Percentiles rank a stretch among this genome's conserved stretches.
phyloP scores from a whole-genome alignment of 768 basidiomycete species.

The Pholiota conissans region DNA sequence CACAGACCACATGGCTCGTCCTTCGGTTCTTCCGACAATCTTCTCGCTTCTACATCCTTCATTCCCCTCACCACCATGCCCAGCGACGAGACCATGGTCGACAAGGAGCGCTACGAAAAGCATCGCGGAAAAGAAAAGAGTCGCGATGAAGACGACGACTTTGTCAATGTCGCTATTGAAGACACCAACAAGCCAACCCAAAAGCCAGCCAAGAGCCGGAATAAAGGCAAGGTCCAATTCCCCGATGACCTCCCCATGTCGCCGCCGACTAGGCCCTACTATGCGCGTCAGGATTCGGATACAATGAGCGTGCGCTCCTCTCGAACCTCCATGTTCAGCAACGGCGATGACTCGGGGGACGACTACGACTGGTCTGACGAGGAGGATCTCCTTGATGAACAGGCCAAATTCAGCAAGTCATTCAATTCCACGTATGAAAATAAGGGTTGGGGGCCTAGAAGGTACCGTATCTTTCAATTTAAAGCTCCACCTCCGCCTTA shows the following conservation, averaged over 20 bases:
- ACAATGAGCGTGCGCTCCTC: conserved; percentile 23
- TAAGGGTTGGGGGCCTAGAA: conserved; percentile 51
- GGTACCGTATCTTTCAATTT: conserved; percentile 36
- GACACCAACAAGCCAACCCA: conserved; percentile 16
- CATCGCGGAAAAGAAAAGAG: conserved; percentile 13
- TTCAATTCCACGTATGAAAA: conserved; percentile 52
- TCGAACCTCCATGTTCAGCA: conserved; percentile 49
- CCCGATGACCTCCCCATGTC: conserved; percentile 36
- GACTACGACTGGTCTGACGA: conserved; percentile 80
- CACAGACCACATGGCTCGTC: conserved; percentile 5
- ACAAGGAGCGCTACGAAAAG: not conserved
- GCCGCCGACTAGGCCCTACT: conserved; percentile 24
- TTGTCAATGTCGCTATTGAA: conserved; percentile 18
- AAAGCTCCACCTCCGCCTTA: not conserved
- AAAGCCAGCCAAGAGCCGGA: conserved; percentile 2
- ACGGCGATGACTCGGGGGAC: conserved; percentile 56
- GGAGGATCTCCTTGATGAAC: conserved; percentile 72
- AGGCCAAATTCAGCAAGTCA: conserved; percentile 61
- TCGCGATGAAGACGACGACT: conserved; percentile 12
- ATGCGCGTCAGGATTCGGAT: conserved; percentile 31
- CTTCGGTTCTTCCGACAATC: not conserved
- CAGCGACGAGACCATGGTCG: not conserved
- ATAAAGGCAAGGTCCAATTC: conserved; percentile 51
- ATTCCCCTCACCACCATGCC: not conserved
- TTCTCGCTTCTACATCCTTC: not conserved